These are phyloP conservation scores for Leishmania amazonensis DNA, from an alignment of 208 protist species.

Conservation along the genomic window DNA sequence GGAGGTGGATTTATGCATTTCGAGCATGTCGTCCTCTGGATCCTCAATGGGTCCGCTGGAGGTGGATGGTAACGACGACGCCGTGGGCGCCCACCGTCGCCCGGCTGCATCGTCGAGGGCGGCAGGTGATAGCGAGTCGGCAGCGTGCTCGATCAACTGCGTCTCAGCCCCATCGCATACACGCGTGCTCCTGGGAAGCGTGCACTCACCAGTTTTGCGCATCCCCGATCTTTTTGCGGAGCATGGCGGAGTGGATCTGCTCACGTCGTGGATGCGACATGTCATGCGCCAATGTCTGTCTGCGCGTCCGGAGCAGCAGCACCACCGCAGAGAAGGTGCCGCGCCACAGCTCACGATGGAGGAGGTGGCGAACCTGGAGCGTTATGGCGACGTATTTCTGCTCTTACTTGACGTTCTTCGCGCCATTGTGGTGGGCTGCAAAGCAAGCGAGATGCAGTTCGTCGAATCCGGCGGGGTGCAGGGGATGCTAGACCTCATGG, in stretches of 20 bases:
- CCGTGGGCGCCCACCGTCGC: neutral
- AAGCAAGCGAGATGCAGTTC: slow-evolving; percentile 25
- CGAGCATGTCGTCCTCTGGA: slow-evolving; percentile 14
- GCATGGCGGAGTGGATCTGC: slow-evolving; percentile 20
- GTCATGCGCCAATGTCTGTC: slow-evolving; percentile 20
- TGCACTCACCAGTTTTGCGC: slow-evolving; percentile 17
- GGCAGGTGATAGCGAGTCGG: neutral
- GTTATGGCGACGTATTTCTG: slow-evolving; percentile 17
- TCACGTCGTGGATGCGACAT: slow-evolving; percentile 30
- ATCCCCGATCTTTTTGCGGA: slow-evolving; percentile 29
- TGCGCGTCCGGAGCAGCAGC: neutral
- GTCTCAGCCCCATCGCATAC: neutral
- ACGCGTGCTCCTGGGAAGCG: slow-evolving; percentile 14
- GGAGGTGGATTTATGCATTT: neutral
- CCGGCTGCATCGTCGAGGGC: neutral
- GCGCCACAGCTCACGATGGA: slow-evolving; percentile 5
- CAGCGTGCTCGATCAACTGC: neutral
- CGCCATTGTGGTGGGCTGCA: slow-evolving; percentile 30
- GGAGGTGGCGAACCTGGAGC: slow-evolving; percentile 12
- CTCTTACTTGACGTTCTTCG: slow-evolving; percentile 29
- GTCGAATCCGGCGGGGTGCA: slow-evolving; percentile 37
- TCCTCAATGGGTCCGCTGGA: slow-evolving; percentile 24
- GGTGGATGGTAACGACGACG: neutral
- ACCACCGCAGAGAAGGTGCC: neutral
- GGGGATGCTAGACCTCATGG: slow-evolving; percentile 48